Percentiles rank a stretch among this genome's conserved stretches.
phyloP scores from a whole-genome alignment of 2,329 filamentous ascomycete species.

The Tothia fuscella region DNA sequence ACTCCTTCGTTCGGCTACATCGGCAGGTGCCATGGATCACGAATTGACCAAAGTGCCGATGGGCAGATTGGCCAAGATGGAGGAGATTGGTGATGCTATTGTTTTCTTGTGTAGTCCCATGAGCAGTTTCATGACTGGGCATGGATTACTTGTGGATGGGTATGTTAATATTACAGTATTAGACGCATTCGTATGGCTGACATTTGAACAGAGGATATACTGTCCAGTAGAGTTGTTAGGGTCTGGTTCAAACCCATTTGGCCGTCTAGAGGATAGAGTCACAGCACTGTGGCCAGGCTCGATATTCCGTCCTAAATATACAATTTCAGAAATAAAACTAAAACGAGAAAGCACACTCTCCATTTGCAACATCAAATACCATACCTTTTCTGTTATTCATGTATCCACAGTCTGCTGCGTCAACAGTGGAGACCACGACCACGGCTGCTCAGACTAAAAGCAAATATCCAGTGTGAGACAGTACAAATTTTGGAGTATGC shows the following conservation, averaged over 20 bases:
- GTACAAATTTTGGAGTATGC: no score
- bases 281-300: conserved; percentile 34
- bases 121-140: conserved; percentile 42
- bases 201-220: no score
- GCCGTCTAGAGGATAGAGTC: conserved; percentile 23
- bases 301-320: conserved; percentile 40
- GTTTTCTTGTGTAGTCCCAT: conserved; percentile 40
- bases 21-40: conserved; percentile 20
- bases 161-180: background rate
- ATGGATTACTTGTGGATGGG: conserved; percentile 37
- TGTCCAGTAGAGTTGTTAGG: no score
- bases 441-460: no score
- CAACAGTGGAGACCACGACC: no score
- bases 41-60: conserved; percentile 37
- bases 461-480: no score
- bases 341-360: no score
- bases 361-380: no score
- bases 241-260: no score
- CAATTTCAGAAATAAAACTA: conserved; percentile 31
- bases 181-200: no score
- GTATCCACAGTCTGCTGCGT: no score
- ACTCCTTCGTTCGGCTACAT: conserved; percentile 20
- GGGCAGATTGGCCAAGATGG: conserved; percentile 34
- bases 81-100: conserved; percentile 44
- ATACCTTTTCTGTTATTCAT: no score